Evolutionary conservation across 2,329 filamentous ascomycete species (phyloP), one percentile per base, ranked within the genome.

Genomic region (Remersonia thermophila): DNA sequence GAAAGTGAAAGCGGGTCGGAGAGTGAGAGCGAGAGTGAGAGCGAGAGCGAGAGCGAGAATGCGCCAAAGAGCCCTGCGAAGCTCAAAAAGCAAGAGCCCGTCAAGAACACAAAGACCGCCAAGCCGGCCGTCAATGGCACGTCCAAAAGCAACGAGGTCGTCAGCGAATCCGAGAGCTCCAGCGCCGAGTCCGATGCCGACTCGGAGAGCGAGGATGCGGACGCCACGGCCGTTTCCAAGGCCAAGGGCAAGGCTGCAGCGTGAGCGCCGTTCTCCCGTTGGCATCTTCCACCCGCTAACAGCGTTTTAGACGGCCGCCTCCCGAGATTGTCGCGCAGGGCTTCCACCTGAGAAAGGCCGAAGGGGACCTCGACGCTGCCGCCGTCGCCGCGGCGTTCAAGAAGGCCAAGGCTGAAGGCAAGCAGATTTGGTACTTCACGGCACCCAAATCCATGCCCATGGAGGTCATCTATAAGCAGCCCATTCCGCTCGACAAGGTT

Each of bases 371-470:
- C 51, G 55, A 66, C 30, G 55, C 56, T 3, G 48, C 51, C 47
- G 59, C 71, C 50, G 57, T 73, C 40, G 55, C 67, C 7, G 60
- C 69, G 15, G 57, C 79, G 36, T 74, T 82, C 48, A 68, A 62
- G 48, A 63, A 71, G 39, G 66, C 68, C 37, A 71, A 73, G 47
- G 54, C 79, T 7, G 61, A 74, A 38, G 78, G 77, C 43, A 85
- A 84, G 61, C 77, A 86, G 53, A 65, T 86, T 40, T 87, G 81
- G 82, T 83, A 85, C 54, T 83, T 87, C 48, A 83, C 78, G 8
- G 77, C 79, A 3, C 82, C 82, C 2, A 70, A 75, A 5, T 73
- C 73, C 9, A 61, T 85, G 3, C 74, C 80, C n/a, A 67, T 86
- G 38, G 73, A 71, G 9, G 66, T 79, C 1, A 60, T 86, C 32